Percentiles rank a stretch among this genome's conserved stretches.
phyloP scores from a whole-genome alignment of 345 rosid genomes.

The Balakata baccata region DNA sequence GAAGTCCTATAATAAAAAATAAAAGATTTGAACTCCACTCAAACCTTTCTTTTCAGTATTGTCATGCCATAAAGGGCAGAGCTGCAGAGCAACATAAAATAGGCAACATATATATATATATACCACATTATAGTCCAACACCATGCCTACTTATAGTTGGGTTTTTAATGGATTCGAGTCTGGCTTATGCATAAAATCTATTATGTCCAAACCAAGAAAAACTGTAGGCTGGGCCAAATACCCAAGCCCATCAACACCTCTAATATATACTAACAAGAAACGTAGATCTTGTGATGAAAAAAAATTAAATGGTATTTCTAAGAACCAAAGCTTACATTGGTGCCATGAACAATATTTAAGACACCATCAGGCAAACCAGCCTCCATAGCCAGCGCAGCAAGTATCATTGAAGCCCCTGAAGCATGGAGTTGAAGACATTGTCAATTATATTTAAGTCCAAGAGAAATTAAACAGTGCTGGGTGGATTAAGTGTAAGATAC shows the following conservation, averaged over 20 bases:
- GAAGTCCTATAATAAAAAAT: neutral
- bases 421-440: neutral
- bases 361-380: constrained; percentile 56
- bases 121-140: too few species aligned
- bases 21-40: neutral
- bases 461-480: neutral
- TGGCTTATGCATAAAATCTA: too few species aligned
- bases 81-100: neutral
- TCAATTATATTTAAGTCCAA: neutral
- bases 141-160: too few species aligned
- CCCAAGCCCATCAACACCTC: too few species aligned
- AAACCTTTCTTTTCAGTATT: neutral
- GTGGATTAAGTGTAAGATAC: neutral
- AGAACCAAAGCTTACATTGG: constrained; percentile 28
- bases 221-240: too few species aligned
- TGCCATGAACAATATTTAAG: constrained; percentile 49
- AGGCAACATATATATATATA: too few species aligned
- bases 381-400: constrained; percentile 50
- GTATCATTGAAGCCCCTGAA: constrained; percentile 47
- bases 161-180: too few species aligned
- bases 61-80: neutral
- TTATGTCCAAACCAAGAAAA: too few species aligned
- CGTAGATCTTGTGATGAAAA: constrained; percentile 3
- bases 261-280: neutral
- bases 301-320: neutral